Evolutionary conservation across 1,284 basidiomycete species (phyloP), one percentile per base, ranked within the genome.

Genomic region (Pyrrhoderma noxium): DNA sequence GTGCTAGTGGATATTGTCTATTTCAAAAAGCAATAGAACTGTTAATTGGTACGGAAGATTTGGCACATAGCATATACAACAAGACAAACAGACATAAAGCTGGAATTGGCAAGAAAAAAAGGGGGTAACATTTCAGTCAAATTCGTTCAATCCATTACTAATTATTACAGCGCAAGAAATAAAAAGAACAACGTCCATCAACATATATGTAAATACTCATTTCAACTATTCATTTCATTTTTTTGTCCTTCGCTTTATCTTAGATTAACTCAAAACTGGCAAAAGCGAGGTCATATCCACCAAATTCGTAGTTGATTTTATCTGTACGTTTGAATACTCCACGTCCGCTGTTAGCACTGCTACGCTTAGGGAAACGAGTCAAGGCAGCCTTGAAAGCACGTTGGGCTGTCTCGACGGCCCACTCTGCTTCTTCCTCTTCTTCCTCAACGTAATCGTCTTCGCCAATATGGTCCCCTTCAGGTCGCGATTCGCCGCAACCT

Each of bases 291-390:
- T 95, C 91, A 67, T 98, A 99, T 47, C 89, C 91, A 48, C 90
- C 90, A 65, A 98, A 94, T 68, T 96, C 93, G 73, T 99, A 99
- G 64, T 95, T 90, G 67, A 99, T 99, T 66, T 96, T 89, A 71
- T 98, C 95, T 51, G 89, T 95, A 58, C 93, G 76, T 60, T 71
- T 79, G 65, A 88, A 89, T 31, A 5, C 23, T 13, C 38, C 39
- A n/a, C 19, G 18, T 7, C 37, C 43, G 3, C 42, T 47, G 22
- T 35, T 56, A 47, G 64, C 58, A 18, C 59, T 27, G 19, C 36
- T n/a, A 13, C 31, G 40, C 18, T 41, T 47, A 2, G 52, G 52
- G 27, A 40, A 23, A 18, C 66, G 60, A 44, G 66, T 70, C 48
- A 88, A 66, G 1, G 85, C 83, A 14, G 69, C 62, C 63, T 77